Conservation (phyloP, 2,329 filamentous ascomycete genomes). For the Cordyceps farinosa region DNA sequence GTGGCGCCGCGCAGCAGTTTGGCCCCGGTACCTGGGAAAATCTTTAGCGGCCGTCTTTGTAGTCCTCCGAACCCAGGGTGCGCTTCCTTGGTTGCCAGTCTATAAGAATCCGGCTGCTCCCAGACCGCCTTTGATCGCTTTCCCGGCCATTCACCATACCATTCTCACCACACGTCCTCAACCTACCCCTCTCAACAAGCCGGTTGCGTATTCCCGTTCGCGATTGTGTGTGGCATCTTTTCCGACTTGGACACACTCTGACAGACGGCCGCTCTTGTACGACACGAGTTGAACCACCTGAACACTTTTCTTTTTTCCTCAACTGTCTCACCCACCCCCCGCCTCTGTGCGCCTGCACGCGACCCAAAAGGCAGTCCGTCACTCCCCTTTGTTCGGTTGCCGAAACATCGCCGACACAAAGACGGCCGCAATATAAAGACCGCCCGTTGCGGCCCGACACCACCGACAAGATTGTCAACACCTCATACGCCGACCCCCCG, state of each 20-base stretch:
- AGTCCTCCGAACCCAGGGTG: neutral
- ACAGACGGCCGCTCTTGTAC: neutral
- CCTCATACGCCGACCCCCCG: too few relatives aligned
- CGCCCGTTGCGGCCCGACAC: neutral
- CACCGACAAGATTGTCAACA: too few relatives aligned
- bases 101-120: neutral
- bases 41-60: neutral
- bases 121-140: neutral
- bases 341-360: slow-evolving; percentile 16
- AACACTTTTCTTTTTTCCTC: slow-evolving; percentile 12
- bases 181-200: neutral
- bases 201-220: too few relatives aligned
- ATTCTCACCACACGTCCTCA: neutral
- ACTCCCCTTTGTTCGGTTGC: neutral
- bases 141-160: neutral
- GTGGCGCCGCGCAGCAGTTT: too few relatives aligned
- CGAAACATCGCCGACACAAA: neutral
- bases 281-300: neutral
- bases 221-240: neutral
- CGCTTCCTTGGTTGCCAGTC: neutral
- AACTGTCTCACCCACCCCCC: neutral
- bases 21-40: neutral
- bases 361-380: neutral
- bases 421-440: neutral
- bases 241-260: neutral